phyloP scores from a whole-genome alignment of 2,329 filamentous ascomycete genomes.

The Fusarium sp. region DNA sequence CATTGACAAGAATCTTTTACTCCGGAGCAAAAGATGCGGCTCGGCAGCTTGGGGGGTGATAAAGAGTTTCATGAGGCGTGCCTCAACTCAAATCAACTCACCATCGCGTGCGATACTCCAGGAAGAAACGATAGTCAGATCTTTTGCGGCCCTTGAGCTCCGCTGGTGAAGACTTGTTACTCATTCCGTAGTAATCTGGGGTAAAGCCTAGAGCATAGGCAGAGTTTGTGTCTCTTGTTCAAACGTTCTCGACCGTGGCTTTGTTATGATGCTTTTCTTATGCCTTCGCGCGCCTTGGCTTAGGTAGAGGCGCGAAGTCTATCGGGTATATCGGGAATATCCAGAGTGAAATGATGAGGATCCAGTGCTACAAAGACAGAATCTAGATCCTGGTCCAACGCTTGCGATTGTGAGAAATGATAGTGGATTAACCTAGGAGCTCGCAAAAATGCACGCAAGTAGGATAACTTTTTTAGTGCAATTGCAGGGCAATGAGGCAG shows the following conservation, averaged over 20 bases:
- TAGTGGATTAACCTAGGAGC: not conserved
- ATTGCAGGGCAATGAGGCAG: not conserved
- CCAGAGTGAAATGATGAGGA: slow-evolving; percentile 5
- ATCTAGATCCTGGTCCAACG: slow-evolving; percentile 21
- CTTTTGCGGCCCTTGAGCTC: slow-evolving; percentile 71
- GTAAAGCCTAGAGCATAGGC: not conserved
- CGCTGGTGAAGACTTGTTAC: slow-evolving; percentile 30
- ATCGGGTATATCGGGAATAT: slow-evolving; percentile 6
- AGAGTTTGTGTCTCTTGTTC: not conserved
- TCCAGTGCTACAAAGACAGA: slow-evolving; percentile 2
- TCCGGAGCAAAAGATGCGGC: not conserved
- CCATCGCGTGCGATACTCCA: slow-evolving; percentile 91
- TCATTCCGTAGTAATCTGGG: slow-evolving; percentile 26
- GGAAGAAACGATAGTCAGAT: slow-evolving; percentile 78
- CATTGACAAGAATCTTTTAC: not conserved
- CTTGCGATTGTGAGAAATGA: slow-evolving; percentile 4
- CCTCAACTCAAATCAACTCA: slow-evolving; percentile 54
- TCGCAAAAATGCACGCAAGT: not conserved
- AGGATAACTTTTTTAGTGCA: not conserved
- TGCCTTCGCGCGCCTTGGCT: slow-evolving; percentile 8
- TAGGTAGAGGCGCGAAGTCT: slow-evolving; percentile 28
- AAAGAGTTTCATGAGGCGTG: slow-evolving; percentile 1
- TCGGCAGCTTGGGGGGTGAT: not conserved
- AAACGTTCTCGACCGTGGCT: slow-evolving; percentile 13
- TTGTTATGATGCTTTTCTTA: slow-evolving; percentile 1